Base-by-base conservation (phyloP, 306 rosid genomes). In the Glycine soja region DNA sequence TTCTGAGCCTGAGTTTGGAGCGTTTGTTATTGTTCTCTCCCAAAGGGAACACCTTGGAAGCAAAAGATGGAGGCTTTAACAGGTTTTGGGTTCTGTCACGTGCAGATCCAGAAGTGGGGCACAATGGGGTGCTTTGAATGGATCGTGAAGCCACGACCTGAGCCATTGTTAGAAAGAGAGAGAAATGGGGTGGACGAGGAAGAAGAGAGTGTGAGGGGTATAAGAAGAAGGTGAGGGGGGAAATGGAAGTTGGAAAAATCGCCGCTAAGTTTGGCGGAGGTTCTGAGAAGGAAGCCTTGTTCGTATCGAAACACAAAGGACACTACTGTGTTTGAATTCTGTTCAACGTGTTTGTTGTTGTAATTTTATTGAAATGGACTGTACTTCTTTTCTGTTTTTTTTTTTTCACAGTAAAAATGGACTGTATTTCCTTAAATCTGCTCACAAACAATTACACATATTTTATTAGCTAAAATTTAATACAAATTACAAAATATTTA, bases 71-170 rank as follows among this genome's bases (percentile, higher is more conserved):
- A 30, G 92, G 91, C 75, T 86, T 89, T 40, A 88, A 85, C 1
- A 80, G 50, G 77, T 78, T 91, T 15, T 85, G 89, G 14, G 74
- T 51, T 50, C 85, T 86, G 10, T 85, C 87, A 24, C 77, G 86
- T 13, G 73, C 64, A 79, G 98, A 91, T 95, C 94, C 88, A 62
- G 92, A 52, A 81, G 11, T 19, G 47, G 91, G 88, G 81, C 82
- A 77, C 24, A 72, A 63, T 71, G 83, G 87, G 45, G 91, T 50
- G 86, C 80, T 86, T 84, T 92, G 97, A 85, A 93, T 83, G 73
- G 94, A 89, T 43, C 97, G 85, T 30, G 91, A 89, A 62, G 93
- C 97, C 32, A 90, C 96, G 72, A 89, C 92, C 83, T 93, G 98
- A 72, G 96, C 78, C 99, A 95, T 93, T 77, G 86, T 78, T 4